Evolutionary conservation across 148 eudicot genomes (phyloP).

Genomic region (Tetragonia tetragonoides): DNA sequence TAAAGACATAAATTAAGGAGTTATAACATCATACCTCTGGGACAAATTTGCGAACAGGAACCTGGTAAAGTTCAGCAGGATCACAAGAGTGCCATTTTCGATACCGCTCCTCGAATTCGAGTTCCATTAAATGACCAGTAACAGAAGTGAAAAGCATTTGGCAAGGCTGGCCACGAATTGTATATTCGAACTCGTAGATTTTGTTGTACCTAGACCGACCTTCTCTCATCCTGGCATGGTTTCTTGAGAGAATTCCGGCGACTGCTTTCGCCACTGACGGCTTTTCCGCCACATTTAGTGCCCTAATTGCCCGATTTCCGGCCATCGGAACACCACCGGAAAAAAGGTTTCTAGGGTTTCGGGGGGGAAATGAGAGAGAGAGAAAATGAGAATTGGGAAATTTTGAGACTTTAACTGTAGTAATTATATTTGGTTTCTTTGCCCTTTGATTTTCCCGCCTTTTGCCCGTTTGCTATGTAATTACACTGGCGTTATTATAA

Average conservation of each 20-base stretch:
- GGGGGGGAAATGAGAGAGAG: background rate
- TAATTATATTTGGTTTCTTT: too few species aligned
- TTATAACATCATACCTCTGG: conserved; percentile 42
- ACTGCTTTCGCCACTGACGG: conserved; percentile 98
- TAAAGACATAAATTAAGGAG: background rate
- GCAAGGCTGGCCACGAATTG: conserved; percentile 53
- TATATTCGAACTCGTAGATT: conserved; percentile 74
- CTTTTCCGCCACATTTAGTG: conserved; percentile 92
- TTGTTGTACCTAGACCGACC: conserved; percentile 85
- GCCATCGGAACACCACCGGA: conserved; percentile 31
- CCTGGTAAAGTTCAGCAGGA: conserved; percentile 72
- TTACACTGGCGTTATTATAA: background rate
- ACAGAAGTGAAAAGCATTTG: conserved; percentile 91
- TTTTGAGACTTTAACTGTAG: too few species aligned
- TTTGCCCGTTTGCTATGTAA: background rate
- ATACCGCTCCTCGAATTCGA: conserved; percentile 74
- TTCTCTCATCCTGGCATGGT: conserved; percentile 57
- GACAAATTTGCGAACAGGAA: conserved; percentile 65
- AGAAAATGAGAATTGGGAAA: background rate
- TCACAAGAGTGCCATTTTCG: conserved; percentile 92
- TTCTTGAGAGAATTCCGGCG: conserved; percentile 61
- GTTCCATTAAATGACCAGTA: conserved; percentile 93
- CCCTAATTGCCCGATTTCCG: conserved; percentile 56
- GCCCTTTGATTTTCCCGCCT: conserved; percentile 24
- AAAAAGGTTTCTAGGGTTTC: conserved; percentile 30